A percentile compares a stretch with the other conserved stretches of the same genome.
These are phyloP conservation scores for Adansonia gregorii DNA, from an alignment of 441 rosid species.

Conservation along the genomic window DNA sequence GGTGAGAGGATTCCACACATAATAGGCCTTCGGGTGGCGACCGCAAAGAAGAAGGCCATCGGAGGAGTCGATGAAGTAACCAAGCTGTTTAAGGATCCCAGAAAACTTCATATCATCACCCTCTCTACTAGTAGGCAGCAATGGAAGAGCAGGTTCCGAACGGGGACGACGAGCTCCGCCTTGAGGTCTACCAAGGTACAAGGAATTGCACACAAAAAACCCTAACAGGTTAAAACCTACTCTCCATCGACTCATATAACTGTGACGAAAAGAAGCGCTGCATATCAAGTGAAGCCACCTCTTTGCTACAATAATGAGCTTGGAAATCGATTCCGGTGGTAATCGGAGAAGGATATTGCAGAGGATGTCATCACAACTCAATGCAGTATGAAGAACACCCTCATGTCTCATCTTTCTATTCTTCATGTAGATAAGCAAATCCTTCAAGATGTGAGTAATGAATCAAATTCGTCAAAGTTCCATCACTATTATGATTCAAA, in stretches of 20 bases:
- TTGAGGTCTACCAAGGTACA: slow-evolving; percentile 51
- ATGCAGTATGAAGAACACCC: slow-evolving; percentile 37
- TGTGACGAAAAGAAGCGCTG: slow-evolving; percentile 46
- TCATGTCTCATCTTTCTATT: slow-evolving; percentile 24
- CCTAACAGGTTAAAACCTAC: slow-evolving; percentile 50
- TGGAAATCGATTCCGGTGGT: slow-evolving; percentile 50
- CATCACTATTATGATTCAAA: not conserved
- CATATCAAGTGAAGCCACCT: slow-evolving; percentile 58
- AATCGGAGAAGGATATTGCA: slow-evolving; percentile 49
- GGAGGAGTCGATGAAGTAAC: slow-evolving; percentile 64
- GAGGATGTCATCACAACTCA: slow-evolving; percentile 51
- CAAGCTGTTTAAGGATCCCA: slow-evolving; percentile 48
- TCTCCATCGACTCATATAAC: slow-evolving; percentile 49
- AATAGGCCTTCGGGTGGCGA: slow-evolving; percentile 64
- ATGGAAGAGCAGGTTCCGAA: slow-evolving; percentile 52
- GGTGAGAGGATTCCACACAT: slow-evolving; percentile 52
- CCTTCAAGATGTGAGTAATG: slow-evolving; percentile 12
- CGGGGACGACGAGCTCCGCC: slow-evolving; percentile 46
- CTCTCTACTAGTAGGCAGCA: slow-evolving; percentile 53
- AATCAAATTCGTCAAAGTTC: slow-evolving; percentile 10
- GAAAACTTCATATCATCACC: slow-evolving; percentile 59
- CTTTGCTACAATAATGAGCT: slow-evolving; percentile 52
- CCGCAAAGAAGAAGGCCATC: slow-evolving; percentile 65
- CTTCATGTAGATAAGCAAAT: slow-evolving; percentile 22
- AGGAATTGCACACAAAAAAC: slow-evolving; percentile 47